Base-by-base conservation (phyloP, 345 rosid species). In the Acer campestre region DNA sequence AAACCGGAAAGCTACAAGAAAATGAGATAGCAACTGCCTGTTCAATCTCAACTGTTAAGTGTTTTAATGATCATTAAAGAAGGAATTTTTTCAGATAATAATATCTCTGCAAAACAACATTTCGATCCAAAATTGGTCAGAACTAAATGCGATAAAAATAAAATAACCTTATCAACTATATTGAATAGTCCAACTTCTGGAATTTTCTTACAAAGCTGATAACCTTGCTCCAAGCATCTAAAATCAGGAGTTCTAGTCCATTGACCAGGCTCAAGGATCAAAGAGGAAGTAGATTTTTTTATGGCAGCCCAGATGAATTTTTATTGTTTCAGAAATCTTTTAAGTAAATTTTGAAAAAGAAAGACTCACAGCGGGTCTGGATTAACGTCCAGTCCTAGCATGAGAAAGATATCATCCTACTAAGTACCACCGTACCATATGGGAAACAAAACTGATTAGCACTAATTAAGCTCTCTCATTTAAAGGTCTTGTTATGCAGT, bases 131-230 rank as follows among this genome's bases (percentile, higher is more conserved):
- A 20, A 35, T 6, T 58, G 23, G 5, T 61, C 14, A 2, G 13
- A 20, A 20, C 2, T n/a, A 7, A 14, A 42, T 27, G 23, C 12
- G 6, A 35, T 35, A 31, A 31, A 49, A 78, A 31, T 31, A 35
- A 35, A 48, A 78, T 67, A 72, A 66, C 77, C 67, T 78, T 66
- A 72, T 78, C 77, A 56, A 40, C 77, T 42, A 61, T 10, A 23
- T 42, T 72, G 75, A 49, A 51, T 63, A 63, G 75, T 53, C n/a
- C 44, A 55, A 55, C 31, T 31, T 49, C 18, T 49, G 55, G 14
- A 49, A 11, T 13, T 12, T 49, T 49, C 55, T 14, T 49, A 13
- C 18, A 49, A 13, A 49, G 55, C 4, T 12, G 18, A 49, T 49
- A 49, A 49, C 55, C 55, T 49, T 49, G 6, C 18, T 35, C 48